Base-by-base conservation (phyloP, 805 yeast species). In the Priceomyces melissophilus region DNA sequence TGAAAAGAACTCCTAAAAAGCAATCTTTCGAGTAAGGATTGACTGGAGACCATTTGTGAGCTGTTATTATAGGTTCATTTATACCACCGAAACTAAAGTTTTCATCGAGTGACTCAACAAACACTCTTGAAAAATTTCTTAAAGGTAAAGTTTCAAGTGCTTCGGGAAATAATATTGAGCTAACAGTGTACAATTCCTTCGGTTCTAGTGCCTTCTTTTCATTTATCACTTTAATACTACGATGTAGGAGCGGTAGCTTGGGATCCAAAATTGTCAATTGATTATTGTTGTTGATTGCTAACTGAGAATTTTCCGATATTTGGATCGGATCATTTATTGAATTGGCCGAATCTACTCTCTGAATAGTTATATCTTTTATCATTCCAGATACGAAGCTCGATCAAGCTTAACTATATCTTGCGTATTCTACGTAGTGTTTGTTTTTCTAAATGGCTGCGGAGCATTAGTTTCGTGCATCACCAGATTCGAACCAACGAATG, bases 201-300 rank as follows among this genome's bases (percentile, higher is more conserved):
- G 61, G 45, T 30, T 60, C 59, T 25, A 63, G 43, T 3, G 52
- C 40, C 7, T 42, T 42, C 10, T 43, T 49, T 4, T 48, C 33
- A 15, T 45, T 52, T 11, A 52, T 47, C 3, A 48, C 38, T 4
- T 48, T 39, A 14, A 65, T 45, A n/a, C 60, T 45, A 30, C 55
- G 60, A 30, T 58, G 61, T 13, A 60, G 49, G 13, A 54, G 46
- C 2, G 74, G 74, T 4, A 64, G 55, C 40, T 59, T 60, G 15
- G 74, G 73, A 26, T 68, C 74, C 4, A 69, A 46, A 7, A 67
- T 43, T 2, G 65, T 57, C 26, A 69, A 36, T 15, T 63, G 65
- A 15, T 46, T 54, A 5, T 63, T 61, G 31, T 53, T 55, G 45
- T 67, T 69, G 27, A 69, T 53, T 5, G 72, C 64, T 30, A 67